Conservation (phyloP, 495 filamentous ascomycete species). For the Amorphotheca resinae region DNA sequence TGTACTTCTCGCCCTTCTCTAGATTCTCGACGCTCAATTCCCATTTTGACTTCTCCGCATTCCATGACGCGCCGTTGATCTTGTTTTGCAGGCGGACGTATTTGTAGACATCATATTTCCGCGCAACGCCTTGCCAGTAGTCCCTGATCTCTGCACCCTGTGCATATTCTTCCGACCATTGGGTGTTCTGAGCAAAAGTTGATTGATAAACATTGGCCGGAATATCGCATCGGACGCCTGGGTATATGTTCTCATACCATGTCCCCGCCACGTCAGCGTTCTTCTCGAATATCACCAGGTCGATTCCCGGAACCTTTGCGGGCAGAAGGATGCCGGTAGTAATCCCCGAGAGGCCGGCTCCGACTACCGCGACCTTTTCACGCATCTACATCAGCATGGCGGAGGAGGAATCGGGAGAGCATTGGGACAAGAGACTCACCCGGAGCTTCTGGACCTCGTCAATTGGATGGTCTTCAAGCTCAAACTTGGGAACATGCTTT, state of each 20-base stretch:
- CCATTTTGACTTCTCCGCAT: conserved; percentile 35
- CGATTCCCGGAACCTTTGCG: conserved; percentile 35
- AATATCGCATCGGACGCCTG: conserved; percentile 47
- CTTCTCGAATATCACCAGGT: conserved; percentile 43
- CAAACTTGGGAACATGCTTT: conserved; percentile 1
- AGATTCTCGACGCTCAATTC: conserved; percentile 19
- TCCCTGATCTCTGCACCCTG: conserved; percentile 40
- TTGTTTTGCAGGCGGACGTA: conserved; percentile 31
- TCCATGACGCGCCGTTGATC: conserved; percentile 36
- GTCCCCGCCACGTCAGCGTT: conserved; percentile 44
- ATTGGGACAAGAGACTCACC: conserved; percentile 1
- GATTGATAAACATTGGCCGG: conserved; percentile 45
- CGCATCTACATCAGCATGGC: background rate
- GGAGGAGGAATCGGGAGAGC: background rate
- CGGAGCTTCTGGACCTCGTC: conserved; percentile 1
- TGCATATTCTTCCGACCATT: conserved; percentile 45
- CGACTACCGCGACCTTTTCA: conserved; percentile 35
- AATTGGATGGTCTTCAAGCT: conserved; percentile 11
- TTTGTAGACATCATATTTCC: conserved; percentile 38
- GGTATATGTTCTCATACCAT: conserved; percentile 47
- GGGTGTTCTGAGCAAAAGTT: conserved; percentile 39
- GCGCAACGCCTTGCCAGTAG: conserved; percentile 40
- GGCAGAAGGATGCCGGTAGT: conserved; percentile 37
- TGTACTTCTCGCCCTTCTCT: conserved; percentile 21
- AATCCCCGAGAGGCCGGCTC: conserved; percentile 39